Percentiles rank a stretch among this genome's conserved stretches.
Evolutionary conservation across 2,329 filamentous ascomycete species (phyloP).

Genomic region (Colletotrichum sp.): DNA sequence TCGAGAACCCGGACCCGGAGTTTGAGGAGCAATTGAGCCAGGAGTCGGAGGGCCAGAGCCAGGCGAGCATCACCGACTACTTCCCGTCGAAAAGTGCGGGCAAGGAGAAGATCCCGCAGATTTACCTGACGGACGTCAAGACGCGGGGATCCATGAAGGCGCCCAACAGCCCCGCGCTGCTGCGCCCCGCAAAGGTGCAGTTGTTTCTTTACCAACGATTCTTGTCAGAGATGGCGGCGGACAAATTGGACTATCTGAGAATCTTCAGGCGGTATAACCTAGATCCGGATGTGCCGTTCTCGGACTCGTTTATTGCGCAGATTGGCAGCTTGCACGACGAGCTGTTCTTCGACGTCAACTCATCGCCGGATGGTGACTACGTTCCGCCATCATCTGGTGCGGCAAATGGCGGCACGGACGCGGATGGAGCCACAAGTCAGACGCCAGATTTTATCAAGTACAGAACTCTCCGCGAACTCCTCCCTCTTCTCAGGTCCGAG

Average conservation of each 20-base stretch:
- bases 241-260: slow-evolving; percentile 69
- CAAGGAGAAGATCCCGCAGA: slow-evolving; percentile 31
- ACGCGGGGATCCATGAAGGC: slow-evolving; percentile 71
- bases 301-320: slow-evolving; percentile 79
- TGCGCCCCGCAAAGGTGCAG: slow-evolving; percentile 83
- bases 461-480: slow-evolving; percentile 50
- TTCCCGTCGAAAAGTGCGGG: slow-evolving; percentile 32
- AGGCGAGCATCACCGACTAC: slow-evolving; percentile 46
- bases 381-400: slow-evolving; percentile 23
- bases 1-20: slow-evolving; percentile 74
- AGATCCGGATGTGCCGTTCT: slow-evolving; percentile 69
- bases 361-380: neutral
- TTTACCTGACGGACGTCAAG: slow-evolving; percentile 90
- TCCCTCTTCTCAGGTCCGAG: slow-evolving; percentile 51
- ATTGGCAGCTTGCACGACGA: slow-evolving; percentile 73
- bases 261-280: slow-evolving; percentile 77
- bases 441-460: slow-evolving; percentile 48
- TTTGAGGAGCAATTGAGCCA: slow-evolving; percentile 65
- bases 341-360: slow-evolving; percentile 58
- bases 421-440: neutral
- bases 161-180: slow-evolving; percentile 68
- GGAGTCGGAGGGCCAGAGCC: slow-evolving; percentile 32
- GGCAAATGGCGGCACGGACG: slow-evolving; percentile 27
- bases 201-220: slow-evolving; percentile 89
- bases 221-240: slow-evolving; percentile 75